Evolutionary conservation across 1,139 yeast species (phyloP).

Genomic region (Diutina pseudorugosa): DNA sequence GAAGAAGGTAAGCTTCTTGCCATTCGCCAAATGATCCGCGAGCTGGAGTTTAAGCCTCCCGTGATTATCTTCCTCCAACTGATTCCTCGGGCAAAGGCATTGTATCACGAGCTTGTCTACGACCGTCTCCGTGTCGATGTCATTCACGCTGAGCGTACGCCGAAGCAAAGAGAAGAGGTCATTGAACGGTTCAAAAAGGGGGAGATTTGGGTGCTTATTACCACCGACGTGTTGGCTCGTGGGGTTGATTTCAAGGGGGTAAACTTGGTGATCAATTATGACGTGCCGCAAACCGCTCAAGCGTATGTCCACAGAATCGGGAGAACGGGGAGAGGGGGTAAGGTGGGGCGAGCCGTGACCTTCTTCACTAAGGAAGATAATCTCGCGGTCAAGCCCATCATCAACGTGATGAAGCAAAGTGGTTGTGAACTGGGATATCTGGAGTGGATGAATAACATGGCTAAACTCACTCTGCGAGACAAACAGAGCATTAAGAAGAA

Average conservation of each 20-base stretch:
- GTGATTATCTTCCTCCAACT: slow-evolving; percentile 86
- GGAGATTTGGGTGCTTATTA: slow-evolving; percentile 89
- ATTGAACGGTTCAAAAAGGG: slow-evolving; percentile 80
- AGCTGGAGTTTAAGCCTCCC: slow-evolving; percentile 87
- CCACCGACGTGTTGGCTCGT: slow-evolving; percentile 91
- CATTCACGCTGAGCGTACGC: slow-evolving; percentile 91
- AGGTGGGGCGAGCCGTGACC: slow-evolving; percentile 76
- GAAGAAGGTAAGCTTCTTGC: slow-evolving; percentile 93
- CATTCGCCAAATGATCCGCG: slow-evolving; percentile 73
- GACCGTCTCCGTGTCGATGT: slow-evolving; percentile 91
- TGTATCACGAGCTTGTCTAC: slow-evolving; percentile 82
- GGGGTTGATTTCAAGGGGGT: slow-evolving; percentile 98
- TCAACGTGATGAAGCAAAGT: slow-evolving; percentile 91
- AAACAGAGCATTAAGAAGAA: slow-evolving; percentile 52
- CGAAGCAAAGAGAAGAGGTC: slow-evolving; percentile 74
- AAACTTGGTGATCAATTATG: slow-evolving; percentile 87
- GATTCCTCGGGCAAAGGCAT: slow-evolving; percentile 86
- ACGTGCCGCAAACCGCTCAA: slow-evolving; percentile 89
- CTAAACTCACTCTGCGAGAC: slow-evolving; percentile 57
- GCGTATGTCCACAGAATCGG: slow-evolving; percentile 97
- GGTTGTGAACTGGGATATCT: slow-evolving; percentile 59
- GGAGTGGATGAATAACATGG: slow-evolving; percentile 71
- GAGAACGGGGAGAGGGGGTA: slow-evolving; percentile 96
- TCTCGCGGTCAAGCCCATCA: slow-evolving; percentile 63
- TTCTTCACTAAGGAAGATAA: slow-evolving; percentile 88